Evolutionary conservation across 208 protist genomes (phyloP).

Genomic region (Trypanosoma melophagium): DNA sequence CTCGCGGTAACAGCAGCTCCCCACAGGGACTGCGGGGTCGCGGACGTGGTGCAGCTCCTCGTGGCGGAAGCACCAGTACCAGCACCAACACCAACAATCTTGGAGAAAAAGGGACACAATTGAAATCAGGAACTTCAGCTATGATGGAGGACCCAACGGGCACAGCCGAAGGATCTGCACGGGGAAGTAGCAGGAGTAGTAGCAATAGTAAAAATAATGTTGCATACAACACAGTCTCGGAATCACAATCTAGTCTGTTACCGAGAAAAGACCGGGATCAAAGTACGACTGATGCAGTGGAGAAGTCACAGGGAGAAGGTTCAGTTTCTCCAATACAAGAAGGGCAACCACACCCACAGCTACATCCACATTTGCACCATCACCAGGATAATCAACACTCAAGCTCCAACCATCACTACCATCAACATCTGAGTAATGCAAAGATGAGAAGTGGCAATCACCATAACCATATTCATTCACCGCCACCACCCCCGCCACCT

Average conservation of each 20-base stretch:
- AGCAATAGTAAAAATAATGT: conserved; percentile 17
- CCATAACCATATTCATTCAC: conserved; percentile 16
- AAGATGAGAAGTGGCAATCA: neutral
- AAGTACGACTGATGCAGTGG: neutral
- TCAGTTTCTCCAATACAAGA: too few relatives aligned
- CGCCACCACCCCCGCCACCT: conserved; percentile 19
- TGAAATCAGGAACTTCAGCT: neutral
- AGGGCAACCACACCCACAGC: neutral
- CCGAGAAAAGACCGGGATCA: conserved; percentile 7
- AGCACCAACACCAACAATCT: conserved; percentile 1
- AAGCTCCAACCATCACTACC: conserved; percentile 2
- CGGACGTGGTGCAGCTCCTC: conserved; percentile 16
- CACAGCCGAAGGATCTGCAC: neutral
- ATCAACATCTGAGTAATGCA: conserved; percentile 6
- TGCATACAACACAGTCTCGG: neutral
- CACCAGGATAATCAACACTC: neutral
- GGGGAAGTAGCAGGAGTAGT: neutral
- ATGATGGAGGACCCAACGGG: neutral
- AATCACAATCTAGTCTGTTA: neutral
- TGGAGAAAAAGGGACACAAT: neutral
- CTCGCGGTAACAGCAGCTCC: neutral
- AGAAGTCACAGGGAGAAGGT: neutral
- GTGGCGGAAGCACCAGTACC: conserved; percentile 13
- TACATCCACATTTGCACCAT: neutral
- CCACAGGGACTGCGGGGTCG: conserved; percentile 1